Conservation (phyloP, 768 basidiomycete species). For the Zangia roseola region DNA sequence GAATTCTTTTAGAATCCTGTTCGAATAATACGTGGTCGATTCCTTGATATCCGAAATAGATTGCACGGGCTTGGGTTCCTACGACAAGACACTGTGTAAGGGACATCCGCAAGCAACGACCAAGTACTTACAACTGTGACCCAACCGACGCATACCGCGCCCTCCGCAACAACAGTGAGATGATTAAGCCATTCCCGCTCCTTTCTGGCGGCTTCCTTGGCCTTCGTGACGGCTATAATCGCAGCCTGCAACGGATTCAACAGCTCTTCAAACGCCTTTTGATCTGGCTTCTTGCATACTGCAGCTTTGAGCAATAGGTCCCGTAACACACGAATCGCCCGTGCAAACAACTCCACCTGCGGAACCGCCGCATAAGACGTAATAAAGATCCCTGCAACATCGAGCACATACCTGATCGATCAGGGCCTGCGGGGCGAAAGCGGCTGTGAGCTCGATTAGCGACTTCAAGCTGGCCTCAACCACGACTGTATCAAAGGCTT, state of each 20-base stretch:
- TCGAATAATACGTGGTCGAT: conserved; percentile 81
- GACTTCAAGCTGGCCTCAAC: conserved; percentile 72
- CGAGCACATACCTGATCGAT: conserved; percentile 67
- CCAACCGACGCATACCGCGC: conserved; percentile 83
- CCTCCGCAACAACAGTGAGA: conserved; percentile 79
- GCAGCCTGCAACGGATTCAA: conserved; percentile 67
- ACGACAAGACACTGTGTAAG: neutral
- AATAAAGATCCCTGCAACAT: neutral
- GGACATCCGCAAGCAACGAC: neutral
- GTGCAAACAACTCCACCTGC: conserved; percentile 69
- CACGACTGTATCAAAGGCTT: conserved; percentile 72
- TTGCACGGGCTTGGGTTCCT: conserved; percentile 78
- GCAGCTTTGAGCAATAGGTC: conserved; percentile 64
- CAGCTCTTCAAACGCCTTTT: conserved; percentile 52
- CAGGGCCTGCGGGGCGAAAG: conserved; percentile 66
- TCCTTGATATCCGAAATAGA: conserved; percentile 85
- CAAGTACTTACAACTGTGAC: conserved; percentile 65
- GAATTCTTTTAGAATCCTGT: conserved; percentile 87
- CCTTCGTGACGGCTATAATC: conserved; percentile 72
- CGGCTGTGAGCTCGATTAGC: conserved; percentile 68
- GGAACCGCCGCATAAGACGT: conserved; percentile 3
- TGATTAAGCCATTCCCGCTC: conserved; percentile 83
- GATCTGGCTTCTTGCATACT: conserved; percentile 77
- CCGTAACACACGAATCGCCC: conserved; percentile 67
- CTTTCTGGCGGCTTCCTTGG: conserved; percentile 79